These are phyloP conservation scores for Leishmania mexicana DNA, from an alignment of 208 protist species.

Conservation along the genomic window DNA sequence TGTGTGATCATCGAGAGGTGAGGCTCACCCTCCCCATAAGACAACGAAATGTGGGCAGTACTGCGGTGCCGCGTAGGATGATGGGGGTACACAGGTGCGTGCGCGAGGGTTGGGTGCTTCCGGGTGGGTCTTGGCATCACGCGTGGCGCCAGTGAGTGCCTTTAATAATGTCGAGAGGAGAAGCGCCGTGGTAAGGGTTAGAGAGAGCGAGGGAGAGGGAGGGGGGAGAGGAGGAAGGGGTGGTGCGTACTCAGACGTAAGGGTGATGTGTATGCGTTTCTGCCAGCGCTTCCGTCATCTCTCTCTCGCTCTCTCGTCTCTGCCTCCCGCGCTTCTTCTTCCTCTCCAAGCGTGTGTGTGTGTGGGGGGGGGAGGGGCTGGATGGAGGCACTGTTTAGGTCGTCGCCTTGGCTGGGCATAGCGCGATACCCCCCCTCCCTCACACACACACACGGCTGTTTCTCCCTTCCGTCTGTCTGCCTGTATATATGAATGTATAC, in stretches of 20 bases:
- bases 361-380: neutral
- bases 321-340: neutral
- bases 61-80: neutral
- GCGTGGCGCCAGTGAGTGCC: too few species aligned
- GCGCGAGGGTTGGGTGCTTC: neutral
- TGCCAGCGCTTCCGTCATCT: neutral
- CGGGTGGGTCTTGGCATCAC: too few species aligned
- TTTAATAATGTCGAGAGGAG: neutral
- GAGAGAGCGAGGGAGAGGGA: neutral
- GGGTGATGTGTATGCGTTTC: neutral
- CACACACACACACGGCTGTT: too few species aligned
- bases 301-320: neutral
- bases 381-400: neutral
- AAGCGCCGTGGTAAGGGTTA: neutral
- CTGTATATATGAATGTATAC: neutral
- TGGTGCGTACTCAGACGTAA: neutral
- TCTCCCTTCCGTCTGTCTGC: neutral
- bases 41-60: neutral
- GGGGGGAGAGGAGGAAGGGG: neutral
- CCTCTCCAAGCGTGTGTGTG: neutral
- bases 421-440: neutral
- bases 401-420: neutral
- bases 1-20: neutral
- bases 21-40: neutral
- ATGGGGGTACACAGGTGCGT: slow-evolving; percentile 9